Conservation (phyloP, 805 yeast species). For the Barnettozyma wickerhamii region DNA sequence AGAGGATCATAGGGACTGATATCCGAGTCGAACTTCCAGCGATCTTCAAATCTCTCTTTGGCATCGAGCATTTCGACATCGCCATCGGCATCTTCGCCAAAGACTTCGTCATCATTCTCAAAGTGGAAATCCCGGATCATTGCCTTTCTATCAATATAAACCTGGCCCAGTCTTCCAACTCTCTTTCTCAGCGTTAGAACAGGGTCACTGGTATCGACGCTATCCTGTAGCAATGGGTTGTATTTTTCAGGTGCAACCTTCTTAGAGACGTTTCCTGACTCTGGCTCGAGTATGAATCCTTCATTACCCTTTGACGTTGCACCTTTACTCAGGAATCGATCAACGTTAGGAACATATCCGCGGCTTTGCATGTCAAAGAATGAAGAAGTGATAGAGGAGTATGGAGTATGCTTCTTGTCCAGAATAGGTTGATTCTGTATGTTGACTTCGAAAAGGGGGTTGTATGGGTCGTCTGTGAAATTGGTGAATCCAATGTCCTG, state of each 20-base stretch:
- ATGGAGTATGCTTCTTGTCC: conserved; percentile 66
- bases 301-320: conserved; percentile 28
- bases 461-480: conserved; percentile 79
- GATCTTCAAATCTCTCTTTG: conserved; percentile 47
- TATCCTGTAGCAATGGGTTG: conserved; percentile 31
- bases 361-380: conserved; percentile 61
- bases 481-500: conserved; percentile 72
- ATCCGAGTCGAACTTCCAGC: conserved; percentile 68
- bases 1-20: conserved; percentile 31
- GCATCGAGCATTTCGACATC: conserved; percentile 32
- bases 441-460: conserved; percentile 72
- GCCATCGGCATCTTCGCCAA: conserved; percentile 15
- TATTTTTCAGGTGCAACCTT: conserved; percentile 31
- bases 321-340: conserved; percentile 23
- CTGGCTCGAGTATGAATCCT: conserved; percentile 22
- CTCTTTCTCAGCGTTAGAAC: conserved; percentile 68
- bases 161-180: conserved; percentile 63
- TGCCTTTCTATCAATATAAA: conserved; percentile 72
- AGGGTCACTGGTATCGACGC: conserved; percentile 34
- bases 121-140: conserved; percentile 38
- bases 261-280: conserved; percentile 22
- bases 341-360: conserved; percentile 36
- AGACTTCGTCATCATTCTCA: conserved; percentile 2
- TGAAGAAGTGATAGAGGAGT: conserved; percentile 71
- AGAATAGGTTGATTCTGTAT: conserved; percentile 43